Percentiles rank a stretch among this genome's conserved stretches.
Conservation (phyloP, 148 eudicot species). For the Suaeda aralocaspica region DNA sequence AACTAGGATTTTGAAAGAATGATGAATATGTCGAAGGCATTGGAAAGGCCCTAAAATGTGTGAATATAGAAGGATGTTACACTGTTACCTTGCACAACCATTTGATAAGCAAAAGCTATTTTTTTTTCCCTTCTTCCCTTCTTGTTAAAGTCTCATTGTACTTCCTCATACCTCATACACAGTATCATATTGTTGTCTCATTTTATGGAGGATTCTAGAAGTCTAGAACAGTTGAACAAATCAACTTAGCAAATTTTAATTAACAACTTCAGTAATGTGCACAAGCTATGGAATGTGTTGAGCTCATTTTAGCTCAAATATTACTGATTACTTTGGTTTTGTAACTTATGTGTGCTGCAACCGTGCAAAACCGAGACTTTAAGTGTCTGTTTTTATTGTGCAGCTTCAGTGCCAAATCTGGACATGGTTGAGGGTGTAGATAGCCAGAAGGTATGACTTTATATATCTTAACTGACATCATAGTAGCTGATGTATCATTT, state of each 20-base stretch:
- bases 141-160: no score
- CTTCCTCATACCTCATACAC: no score
- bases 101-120: no score
- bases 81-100: background rate
- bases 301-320: background rate
- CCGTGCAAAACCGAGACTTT: background rate
- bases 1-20: no score
- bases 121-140: no score
- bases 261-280: background rate
- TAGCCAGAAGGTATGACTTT: slow-evolving; percentile 60
- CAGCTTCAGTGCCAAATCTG: slow-evolving; percentile 92
- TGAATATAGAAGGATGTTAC: no score
- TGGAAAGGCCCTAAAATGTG: no score
- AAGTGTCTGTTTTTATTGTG: slow-evolving; percentile 23
- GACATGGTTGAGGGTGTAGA: slow-evolving; percentile 89
- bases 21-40: no score
- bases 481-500: slow-evolving; percentile 8
- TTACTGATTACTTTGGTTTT: background rate
- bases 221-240: no score
- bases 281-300: background rate
- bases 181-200: no score
- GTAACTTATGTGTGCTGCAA: no score
- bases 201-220: no score
- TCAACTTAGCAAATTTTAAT: background rate
- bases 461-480: background rate